These are phyloP conservation scores for Sclerotinia spermophila DNA, from an alignment of 2,329 filamentous ascomycete genomes.

Conservation along the genomic window DNA sequence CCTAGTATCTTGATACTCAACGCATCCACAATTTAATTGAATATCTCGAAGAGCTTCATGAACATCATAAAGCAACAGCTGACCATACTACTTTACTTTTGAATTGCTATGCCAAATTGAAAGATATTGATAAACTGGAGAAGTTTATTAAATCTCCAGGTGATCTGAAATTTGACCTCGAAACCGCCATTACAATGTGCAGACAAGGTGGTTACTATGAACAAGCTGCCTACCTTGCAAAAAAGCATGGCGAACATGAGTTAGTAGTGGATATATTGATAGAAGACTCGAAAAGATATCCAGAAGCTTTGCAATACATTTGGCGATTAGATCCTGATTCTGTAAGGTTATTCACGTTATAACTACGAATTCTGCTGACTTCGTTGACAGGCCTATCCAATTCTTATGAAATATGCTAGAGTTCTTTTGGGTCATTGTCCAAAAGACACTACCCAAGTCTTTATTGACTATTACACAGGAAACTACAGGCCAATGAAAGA, in stretches of 20 bases:
- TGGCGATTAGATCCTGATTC: conserved; percentile 77
- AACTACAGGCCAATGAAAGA: conserved; percentile 72
- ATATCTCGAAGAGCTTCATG: conserved; percentile 93
- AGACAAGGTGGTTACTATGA: conserved; percentile 95
- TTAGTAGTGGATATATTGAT: conserved; percentile 94
- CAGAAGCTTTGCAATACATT: conserved; percentile 85
- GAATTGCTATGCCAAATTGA: conserved; percentile 97
- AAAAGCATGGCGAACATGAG: conserved; percentile 90
- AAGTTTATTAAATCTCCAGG: conserved; percentile 94
- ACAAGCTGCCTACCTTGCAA: conserved; percentile 91
- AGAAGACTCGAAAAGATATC: conserved; percentile 88
- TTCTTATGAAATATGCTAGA: conserved; percentile 91
- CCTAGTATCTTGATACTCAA: conserved; percentile 88
- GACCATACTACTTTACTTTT: conserved; percentile 93
- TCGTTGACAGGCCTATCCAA: conserved; percentile 66
- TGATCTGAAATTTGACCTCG: conserved; percentile 92
- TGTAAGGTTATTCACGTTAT: conserved; percentile 46
- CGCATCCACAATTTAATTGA: conserved; percentile 96
- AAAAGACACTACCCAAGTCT: conserved; percentile 75
- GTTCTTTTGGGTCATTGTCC: conserved; percentile 87
- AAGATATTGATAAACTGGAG: conserved; percentile 94
- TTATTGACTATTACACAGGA: conserved; percentile 93
- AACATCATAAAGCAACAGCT: conserved; percentile 86
- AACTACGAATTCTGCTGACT: conserved; percentile 16
- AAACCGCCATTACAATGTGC: conserved; percentile 97